Base-by-base conservation (phyloP, 2,329 filamentous ascomycete genomes). In the Aspergillus ochraceus region DNA sequence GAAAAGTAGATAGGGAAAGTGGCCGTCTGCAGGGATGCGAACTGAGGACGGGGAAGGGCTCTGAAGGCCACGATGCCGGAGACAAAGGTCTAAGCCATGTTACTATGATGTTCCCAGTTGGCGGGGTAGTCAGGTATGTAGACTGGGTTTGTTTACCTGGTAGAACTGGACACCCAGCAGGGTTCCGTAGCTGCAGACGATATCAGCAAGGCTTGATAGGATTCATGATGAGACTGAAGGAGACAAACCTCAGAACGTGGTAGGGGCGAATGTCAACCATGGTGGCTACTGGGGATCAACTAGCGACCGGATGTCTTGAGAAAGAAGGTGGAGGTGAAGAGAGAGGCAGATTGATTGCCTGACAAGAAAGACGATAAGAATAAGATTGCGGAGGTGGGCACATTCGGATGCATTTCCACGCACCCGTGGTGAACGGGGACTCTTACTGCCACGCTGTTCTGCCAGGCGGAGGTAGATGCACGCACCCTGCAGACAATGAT, bases 161-260 rank as follows among this genome's bases (percentile, higher is more conserved):
- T 92, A 98, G 75, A 97, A 84, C 45, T 92, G 90, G 29, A 89
- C 89, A 64, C 95, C 95, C 14, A 98, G 82, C 53, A 98, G 85
- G 20, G 91, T 92, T 66, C 92, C 92, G 78, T 96, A 97, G 73
- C 91, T 95, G 55, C 57, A 53, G 22, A 49, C 49, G 36, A 42
- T 17, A 42, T 42, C 8, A 42, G 36, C 36, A n/a, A n/a, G 8
- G 36, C 6, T 42, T 42, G 36, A 51, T 30, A 29, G 14, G 10
- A 47, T 49, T 24, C 24, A 22, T 20, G 29, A 42, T 47, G 10
- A 26, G 17, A n/a, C 14, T n/a, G 26, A 29, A 17, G 10, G 14
- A 14, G 12, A 22, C 67, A n/a, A 55, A 71, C 72, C 71, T 73
- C 5, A 74, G 47, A 26, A 74, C 57, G 32, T 74, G 72, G 47